Conservation (phyloP, 768 basidiomycete species). For the Mycena polygramma region DNA sequence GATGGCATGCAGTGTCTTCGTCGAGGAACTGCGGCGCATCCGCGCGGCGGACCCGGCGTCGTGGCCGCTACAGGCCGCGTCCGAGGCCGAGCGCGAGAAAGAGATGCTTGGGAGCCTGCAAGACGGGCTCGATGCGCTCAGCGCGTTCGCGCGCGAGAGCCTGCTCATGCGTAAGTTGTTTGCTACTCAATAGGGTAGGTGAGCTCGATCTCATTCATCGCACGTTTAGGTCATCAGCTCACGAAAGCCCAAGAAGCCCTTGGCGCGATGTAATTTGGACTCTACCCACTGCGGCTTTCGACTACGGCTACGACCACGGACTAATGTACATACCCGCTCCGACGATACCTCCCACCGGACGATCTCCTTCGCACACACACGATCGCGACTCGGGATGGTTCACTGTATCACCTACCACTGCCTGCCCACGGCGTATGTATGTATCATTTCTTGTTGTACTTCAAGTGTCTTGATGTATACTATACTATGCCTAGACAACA, state of each 20-base stretch:
- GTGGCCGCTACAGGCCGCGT: conserved; percentile 44
- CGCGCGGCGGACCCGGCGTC: conserved; percentile 38
- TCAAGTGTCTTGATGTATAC: no score
- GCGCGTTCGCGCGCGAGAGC: conserved; percentile 58
- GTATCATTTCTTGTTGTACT: no score
- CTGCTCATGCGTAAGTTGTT: conserved; percentile 58
- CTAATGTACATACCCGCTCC: no score
- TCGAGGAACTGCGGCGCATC: conserved; percentile 59
- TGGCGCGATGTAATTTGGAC: no score
- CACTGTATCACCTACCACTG: no score
- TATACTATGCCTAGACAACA: no score
- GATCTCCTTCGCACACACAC: no score
- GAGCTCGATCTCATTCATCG: conserved; percentile 19
- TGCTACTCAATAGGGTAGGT: neutral
- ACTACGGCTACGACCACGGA: no score
- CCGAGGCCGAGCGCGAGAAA: conserved; percentile 50
- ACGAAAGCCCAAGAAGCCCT: conserved; percentile 56
- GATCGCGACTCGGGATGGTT: no score
- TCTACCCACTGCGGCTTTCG: no score
- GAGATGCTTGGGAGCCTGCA: conserved; percentile 56
- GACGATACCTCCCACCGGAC: no score
- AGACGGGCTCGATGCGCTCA: conserved; percentile 56
- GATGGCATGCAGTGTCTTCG: conserved; percentile 60
- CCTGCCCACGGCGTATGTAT: no score
- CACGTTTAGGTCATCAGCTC: conserved; percentile 52